Evolutionary conservation across 768 basidiomycete species (phyloP).

Genomic region (Kondoa malvinella): DNA sequence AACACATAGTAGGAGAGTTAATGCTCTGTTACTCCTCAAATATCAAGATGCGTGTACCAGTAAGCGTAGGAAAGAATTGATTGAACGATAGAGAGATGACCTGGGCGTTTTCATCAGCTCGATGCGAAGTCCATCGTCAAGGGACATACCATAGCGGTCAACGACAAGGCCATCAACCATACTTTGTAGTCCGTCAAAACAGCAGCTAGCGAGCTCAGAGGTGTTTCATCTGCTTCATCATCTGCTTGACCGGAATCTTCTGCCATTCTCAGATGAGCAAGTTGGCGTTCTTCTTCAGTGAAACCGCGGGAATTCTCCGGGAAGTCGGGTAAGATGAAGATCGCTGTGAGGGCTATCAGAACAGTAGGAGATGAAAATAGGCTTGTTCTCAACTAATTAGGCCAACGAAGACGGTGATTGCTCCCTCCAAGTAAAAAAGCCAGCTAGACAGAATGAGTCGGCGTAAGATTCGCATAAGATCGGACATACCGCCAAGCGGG

Average conservation of each 20-base stretch:
- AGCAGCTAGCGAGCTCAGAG: slow-evolving; percentile 6
- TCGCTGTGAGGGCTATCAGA: neutral
- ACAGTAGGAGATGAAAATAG: slow-evolving; percentile 25
- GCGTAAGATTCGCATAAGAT: neutral
- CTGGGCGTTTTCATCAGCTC: slow-evolving; percentile 13
- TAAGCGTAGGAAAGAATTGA: slow-evolving; percentile 10
- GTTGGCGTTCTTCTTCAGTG: slow-evolving; percentile 20
- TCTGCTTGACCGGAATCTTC: slow-evolving; percentile 28
- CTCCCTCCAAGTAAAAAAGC: slow-evolving; percentile 26
- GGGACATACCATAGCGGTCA: slow-evolving; percentile 2
- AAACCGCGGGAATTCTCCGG: slow-evolving; percentile 31
- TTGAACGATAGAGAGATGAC: slow-evolving; percentile 19
- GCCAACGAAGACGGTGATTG: slow-evolving; percentile 38
- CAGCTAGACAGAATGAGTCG: neutral
- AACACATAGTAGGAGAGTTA: neutral
- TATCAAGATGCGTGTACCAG: neutral
- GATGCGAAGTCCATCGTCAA: too few relatives aligned
- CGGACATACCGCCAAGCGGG: slow-evolving; percentile 53
- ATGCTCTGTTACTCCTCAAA: too few relatives aligned
- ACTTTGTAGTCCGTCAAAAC: slow-evolving; percentile 20
- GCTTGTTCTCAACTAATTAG: too few relatives aligned
- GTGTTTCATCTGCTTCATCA: slow-evolving; percentile 14
- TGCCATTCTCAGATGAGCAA: slow-evolving; percentile 31
- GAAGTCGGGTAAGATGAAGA: slow-evolving; percentile 53
- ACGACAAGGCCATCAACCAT: neutral